A percentile compares a stretch with the other conserved stretches of the same genome.
These are phyloP conservation scores for Fragaria iinumae DNA, from an alignment of 306 rosid genomes.

Conservation along the genomic window DNA sequence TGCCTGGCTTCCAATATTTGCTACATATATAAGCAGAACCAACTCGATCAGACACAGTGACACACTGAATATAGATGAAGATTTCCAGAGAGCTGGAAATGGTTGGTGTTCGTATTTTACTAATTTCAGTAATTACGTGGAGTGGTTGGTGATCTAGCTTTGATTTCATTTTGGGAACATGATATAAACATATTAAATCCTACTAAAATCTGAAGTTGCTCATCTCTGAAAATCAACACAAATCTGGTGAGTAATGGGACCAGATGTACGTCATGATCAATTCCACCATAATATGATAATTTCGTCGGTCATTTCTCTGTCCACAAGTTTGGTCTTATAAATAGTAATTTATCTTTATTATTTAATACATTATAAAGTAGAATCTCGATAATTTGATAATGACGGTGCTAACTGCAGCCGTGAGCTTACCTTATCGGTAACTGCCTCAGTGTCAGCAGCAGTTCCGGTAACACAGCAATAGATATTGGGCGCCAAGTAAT, in stretches of 20 bases:
- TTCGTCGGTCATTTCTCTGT: background rate
- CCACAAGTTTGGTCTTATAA: no score
- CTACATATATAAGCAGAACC: no score
- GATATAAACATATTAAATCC: background rate
- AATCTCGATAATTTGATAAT: slow-evolving; percentile 29
- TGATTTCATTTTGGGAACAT: background rate
- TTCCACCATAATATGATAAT: background rate
- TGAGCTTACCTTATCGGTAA: slow-evolving; percentile 63
- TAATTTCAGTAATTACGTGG: background rate
- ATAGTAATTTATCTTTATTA: no score
- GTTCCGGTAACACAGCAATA: slow-evolving; percentile 43
- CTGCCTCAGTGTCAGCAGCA: background rate
- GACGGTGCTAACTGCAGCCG: slow-evolving; percentile 84
- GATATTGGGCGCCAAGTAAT: slow-evolving; percentile 92
- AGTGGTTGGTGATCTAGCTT: background rate
- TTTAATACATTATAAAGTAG: no score
- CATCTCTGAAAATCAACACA: background rate
- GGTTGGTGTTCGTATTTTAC: background rate
- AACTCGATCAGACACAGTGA: background rate
- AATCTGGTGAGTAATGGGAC: background rate
- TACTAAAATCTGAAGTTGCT: background rate
- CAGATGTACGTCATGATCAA: background rate
- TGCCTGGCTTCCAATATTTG: background rate
- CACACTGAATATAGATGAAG: background rate
- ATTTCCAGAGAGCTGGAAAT: background rate